Base-by-base conservation (phyloP, 805 yeast genomes). In the Zygosaccharomyces kombuchaensis region DNA sequence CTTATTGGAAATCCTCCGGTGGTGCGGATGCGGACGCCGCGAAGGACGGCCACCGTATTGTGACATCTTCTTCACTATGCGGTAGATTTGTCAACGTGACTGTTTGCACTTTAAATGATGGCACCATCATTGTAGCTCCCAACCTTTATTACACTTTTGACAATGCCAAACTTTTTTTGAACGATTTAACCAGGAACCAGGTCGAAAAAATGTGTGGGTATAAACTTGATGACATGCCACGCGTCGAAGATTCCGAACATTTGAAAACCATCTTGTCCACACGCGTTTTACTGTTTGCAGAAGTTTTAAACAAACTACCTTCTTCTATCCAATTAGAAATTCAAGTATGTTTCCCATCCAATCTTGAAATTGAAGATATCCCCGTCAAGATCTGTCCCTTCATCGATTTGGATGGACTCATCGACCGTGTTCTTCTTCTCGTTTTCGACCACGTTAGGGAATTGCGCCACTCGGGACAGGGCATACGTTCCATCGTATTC, bases 1-100 rank as follows among this genome's bases (percentile, higher is more conserved):
- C 98, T 0, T 91, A 91, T 67, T 91, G 99, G 99, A 93, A 90
- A 66, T 83, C 96, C 0, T 86, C 96, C 0, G 77, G 83, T 36
- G 78, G 78, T 32, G 65, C 71, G 35, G 70, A 60, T 40, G 53
- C 48, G 3, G 52, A 45, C 16, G 36, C 42, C n/a, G 53, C 51
- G 43, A 47, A 44, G 16, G 53, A 51, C 12, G 54, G 56, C n/a
- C 51, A 50, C 21, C 54, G 52, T 10, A 80, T 87, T 59, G 95
- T 91, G 12, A 90, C 97, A 0, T 89, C 96, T 0, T 88, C 96
- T 0, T 89, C 97, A 1, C 70, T 93, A 43, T 77, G 82, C 19
- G 98, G 98, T 10, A 82, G 78, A 44, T 93, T 88, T 60, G 72
- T 81, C 34, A 76, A 84, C 37, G 67, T 87, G 14, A 78, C 77